Evolutionary conservation across 192 early-diverging fungal species (phyloP), one percentile per base, ranked within the genome.

Genomic region (Backusella parvicylindrica): DNA sequence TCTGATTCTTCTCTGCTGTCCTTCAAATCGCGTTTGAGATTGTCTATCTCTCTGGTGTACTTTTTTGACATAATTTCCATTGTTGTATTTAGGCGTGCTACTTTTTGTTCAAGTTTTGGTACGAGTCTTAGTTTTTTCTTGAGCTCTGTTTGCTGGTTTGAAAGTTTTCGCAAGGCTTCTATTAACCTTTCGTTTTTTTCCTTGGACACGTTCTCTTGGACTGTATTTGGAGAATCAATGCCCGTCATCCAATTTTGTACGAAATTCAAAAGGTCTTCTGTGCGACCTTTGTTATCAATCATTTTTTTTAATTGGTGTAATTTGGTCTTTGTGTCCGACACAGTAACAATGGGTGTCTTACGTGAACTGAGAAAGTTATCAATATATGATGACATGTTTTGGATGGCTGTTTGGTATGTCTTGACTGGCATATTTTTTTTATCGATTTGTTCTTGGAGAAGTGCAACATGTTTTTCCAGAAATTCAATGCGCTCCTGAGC

Each of bases 251-350:
- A 60, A 28, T 23, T 26, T 60, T 60, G 53, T 60, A 60, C 53
- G 9, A 60, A 60, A 13, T 60, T 12, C 53, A 60, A 28, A 28
- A 60, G 21, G 53, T 60, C 53, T 11, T 11, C 9, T 28, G 53
- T 60, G 53, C 28, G 53, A 60, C 53, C 53, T 28, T 60, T 23
- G 26, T 26, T 60, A 66, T 35, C 33, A 13, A 66, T 66, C 15
- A 66, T 66, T 35, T 35, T 31, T 66, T 66, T 66, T 66, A 66
- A 66, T 35, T 66, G 64, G 31, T 66, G 64, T 66, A 66, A 66
- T 66, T 66, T 66, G 28, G 15, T 33, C 31, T 18, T 35, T 66
- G 64, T 66, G 53, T 60, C 53, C 53, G 53, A 60, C 53, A 66
- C 64, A 31, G 33, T 66, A 31, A 66, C 33, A 31, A 35, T 33